phyloP scores from a whole-genome alignment of 140 eudicot genomes.

The Oenanthe javanica region DNA sequence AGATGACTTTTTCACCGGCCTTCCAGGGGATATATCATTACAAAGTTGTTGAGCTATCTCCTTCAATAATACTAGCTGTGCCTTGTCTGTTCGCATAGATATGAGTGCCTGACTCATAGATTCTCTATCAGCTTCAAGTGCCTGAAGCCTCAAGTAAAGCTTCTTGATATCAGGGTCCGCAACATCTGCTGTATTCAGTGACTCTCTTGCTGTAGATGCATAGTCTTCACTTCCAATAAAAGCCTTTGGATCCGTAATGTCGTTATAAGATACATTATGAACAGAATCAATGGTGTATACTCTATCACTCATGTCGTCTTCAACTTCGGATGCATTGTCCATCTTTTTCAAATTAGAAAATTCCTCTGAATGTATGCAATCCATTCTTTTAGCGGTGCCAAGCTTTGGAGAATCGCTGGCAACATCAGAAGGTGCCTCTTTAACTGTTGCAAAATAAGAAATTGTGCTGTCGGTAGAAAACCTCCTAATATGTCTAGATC shows the following conservation, averaged over 20 bases:
- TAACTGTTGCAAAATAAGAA: slow-evolving; percentile 26
- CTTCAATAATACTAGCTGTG: slow-evolving; percentile 64
- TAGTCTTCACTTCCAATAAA: slow-evolving; percentile 46
- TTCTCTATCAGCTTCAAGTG: slow-evolving; percentile 90
- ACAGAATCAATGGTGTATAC: slow-evolving; percentile 79
- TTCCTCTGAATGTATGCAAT: slow-evolving; percentile 29
- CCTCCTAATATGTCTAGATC: slow-evolving; percentile 45
- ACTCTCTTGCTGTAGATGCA: slow-evolving; percentile 49
- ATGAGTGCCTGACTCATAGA: slow-evolving; percentile 84
- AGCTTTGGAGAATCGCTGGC: slow-evolving; percentile 31
- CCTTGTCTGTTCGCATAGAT: slow-evolving; percentile 84
- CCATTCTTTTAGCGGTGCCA: slow-evolving; percentile 37
- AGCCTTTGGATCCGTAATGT: slow-evolving; percentile 39
- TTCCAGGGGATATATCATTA: slow-evolving; percentile 48
- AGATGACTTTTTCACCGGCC: slow-evolving; percentile 40
- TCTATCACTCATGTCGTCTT: slow-evolving; percentile 74
- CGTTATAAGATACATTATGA: slow-evolving; percentile 37
- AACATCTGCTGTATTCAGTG: slow-evolving; percentile 25
- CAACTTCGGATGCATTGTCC: slow-evolving; percentile 60
- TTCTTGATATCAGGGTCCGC: slow-evolving; percentile 61
- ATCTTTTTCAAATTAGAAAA: slow-evolving; percentile 39
- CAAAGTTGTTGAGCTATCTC: slow-evolving; percentile 80
- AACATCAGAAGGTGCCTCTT: slow-evolving; percentile 39
- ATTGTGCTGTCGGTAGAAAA: slow-evolving; percentile 43
- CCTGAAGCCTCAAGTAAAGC: slow-evolving; percentile 70